phyloP scores from a whole-genome alignment of 345 rosid genomes.

The Aurinia saxatilis region DNA sequence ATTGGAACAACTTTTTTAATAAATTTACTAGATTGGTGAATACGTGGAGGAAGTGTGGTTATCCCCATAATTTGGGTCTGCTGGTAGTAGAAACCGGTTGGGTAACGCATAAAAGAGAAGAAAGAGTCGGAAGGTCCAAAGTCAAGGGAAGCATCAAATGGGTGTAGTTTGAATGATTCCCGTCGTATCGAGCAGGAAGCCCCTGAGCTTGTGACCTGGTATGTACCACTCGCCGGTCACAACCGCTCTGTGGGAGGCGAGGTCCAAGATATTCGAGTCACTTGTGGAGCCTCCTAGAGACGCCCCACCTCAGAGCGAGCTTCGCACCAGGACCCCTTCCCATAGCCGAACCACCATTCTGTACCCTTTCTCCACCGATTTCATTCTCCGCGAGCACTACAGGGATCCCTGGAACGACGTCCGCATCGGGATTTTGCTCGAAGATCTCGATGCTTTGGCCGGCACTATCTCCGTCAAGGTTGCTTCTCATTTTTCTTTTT shows the following conservation, averaged over 20 bases:
- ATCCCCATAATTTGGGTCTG: too few relatives aligned
- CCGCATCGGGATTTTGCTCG: slow-evolving; percentile 75
- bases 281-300: slow-evolving; percentile 73
- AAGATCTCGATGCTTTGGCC: slow-evolving; percentile 90
- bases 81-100: too few relatives aligned
- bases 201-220: slow-evolving; percentile 80
- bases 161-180: slow-evolving; percentile 25
- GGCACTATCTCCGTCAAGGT: slow-evolving; percentile 89
- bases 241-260: slow-evolving; percentile 72
- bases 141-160: slow-evolving; percentile 10
- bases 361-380: slow-evolving; percentile 63
- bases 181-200: slow-evolving; percentile 47
- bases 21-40: too few relatives aligned
- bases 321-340: slow-evolving; percentile 50
- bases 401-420: slow-evolving; percentile 94
- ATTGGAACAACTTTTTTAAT: too few relatives aligned
- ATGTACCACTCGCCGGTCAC: slow-evolving; percentile 86
- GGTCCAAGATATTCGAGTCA: slow-evolving; percentile 63
- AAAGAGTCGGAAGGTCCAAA: not conserved
- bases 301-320: slow-evolving; percentile 76
- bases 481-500: too few relatives aligned
- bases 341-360: slow-evolving; percentile 63
- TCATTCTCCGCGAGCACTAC: slow-evolving; percentile 68
- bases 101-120: not conserved
- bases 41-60: too few relatives aligned